Base-by-base conservation (phyloP, 2,329 filamentous ascomycete species). In the Samsoniella hepiali region DNA sequence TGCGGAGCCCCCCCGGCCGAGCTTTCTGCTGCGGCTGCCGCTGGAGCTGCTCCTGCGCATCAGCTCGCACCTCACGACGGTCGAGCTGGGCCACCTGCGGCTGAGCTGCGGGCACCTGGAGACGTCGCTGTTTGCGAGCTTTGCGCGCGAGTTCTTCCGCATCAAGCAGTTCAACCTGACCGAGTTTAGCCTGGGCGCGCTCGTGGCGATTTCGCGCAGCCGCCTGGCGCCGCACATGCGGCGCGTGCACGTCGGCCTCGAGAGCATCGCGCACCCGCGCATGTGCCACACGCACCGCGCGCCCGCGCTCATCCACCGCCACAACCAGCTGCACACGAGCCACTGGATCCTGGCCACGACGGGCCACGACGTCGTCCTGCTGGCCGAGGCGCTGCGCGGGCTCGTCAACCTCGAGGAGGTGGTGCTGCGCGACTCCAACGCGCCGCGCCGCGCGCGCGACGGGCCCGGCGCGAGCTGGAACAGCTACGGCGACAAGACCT, bases 161-260 rank as follows among this genome's bases (percentile, higher is more conserved):
- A 86, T 85, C 71, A 84, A 83, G 68, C 86, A 89, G 69, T 90
- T 89, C 73, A 87, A 88, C 82, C 69, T 88, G 61, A 82, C 81
- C 1, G 76, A 83, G 40, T 73, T 78, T 67, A 89, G 86, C 68
- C 74, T 89, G 10, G 78, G 82, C 59, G 77, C 81, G 0, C 76
- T 88, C 11, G 66, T 82, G 72, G 76, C 82, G 69, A 84, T 86
- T 42, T 79, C 83, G n/a, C 76, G 78, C 62, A 78, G 76, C 22
- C 75, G 77, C 0, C 66, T 85, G 17, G 74, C 75, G 0, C 65
- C 68, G 0, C 70, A 73, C 42, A 68, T 86, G 15, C 74, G 70
- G 6, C 67, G 69, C 15, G 72, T 84, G 27, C 69, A 74, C 61
- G 61, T 75, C 40, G 58, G 58, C 11, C 44, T 61, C 27, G 58